These are phyloP conservation scores for Phytophthora sansomeana DNA, from an alignment of 352 stramenopile species.

Conservation along the genomic window DNA sequence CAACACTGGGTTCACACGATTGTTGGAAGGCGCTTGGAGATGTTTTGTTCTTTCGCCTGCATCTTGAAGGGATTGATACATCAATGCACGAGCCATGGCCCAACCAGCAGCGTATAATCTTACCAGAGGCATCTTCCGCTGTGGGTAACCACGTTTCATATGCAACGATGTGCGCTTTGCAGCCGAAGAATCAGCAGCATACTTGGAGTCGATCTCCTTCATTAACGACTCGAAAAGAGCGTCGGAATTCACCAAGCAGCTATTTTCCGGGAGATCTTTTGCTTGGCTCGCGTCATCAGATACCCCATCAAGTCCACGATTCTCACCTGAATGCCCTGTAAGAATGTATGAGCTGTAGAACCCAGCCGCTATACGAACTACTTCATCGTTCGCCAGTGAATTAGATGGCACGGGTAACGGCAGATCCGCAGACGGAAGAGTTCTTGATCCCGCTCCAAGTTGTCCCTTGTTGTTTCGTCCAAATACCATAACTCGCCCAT, in stretches of 20 bases:
- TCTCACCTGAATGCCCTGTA: slow-evolving; percentile 69
- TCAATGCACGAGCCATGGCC: slow-evolving; percentile 80
- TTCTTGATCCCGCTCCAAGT: slow-evolving; percentile 76
- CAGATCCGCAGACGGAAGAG: slow-evolving; percentile 81
- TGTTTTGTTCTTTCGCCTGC: slow-evolving; percentile 17
- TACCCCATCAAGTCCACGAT: slow-evolving; percentile 33
- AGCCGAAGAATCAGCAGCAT: slow-evolving; percentile 10
- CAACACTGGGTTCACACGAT: slow-evolving; percentile 61
- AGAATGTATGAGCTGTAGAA: slow-evolving; percentile 93
- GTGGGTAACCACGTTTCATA: slow-evolving; percentile 55
- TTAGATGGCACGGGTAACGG: slow-evolving; percentile 81
- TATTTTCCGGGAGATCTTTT: slow-evolving; percentile 74
- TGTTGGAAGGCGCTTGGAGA: slow-evolving; percentile 10
- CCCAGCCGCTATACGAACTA: slow-evolving; percentile 78
- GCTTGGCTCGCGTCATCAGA: slow-evolving; percentile 51
- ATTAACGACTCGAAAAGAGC: slow-evolving; percentile 87
- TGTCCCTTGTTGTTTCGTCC: slow-evolving; percentile 91
- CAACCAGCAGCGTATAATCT: slow-evolving; percentile 83
- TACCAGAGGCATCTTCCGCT: slow-evolving; percentile 69
- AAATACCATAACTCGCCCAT: slow-evolving; percentile 88
- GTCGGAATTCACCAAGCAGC: slow-evolving; percentile 65
- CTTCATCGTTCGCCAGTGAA: slow-evolving; percentile 82
- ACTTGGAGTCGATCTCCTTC: slow-evolving; percentile 84
- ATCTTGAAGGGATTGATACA: slow-evolving; percentile 78
- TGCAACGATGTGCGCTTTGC: slow-evolving; percentile 42